A percentile compares a stretch with the other conserved stretches of the same genome.
phyloP scores from a whole-genome alignment of 805 yeast species.

The Kodamaea laetipori region DNA sequence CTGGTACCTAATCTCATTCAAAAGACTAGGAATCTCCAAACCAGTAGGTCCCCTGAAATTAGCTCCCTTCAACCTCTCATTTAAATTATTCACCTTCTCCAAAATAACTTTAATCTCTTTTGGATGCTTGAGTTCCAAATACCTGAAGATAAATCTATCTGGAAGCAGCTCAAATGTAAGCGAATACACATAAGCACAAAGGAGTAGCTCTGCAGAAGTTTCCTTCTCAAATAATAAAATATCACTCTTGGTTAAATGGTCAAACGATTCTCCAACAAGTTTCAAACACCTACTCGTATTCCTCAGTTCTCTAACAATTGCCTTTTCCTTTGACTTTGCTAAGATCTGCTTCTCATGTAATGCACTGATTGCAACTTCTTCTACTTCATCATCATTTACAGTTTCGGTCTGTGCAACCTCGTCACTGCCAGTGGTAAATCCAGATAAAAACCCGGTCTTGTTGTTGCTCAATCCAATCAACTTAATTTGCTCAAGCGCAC shows the following conservation, averaged over 20 bases:
- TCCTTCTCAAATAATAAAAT: constrained; percentile 13
- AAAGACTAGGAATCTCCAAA: constrained; percentile 35
- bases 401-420: constrained; percentile 33
- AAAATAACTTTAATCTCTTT: constrained; percentile 23
- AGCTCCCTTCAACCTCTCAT: constrained; percentile 13
- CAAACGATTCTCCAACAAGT: constrained; percentile 25
- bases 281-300: constrained; percentile 36
- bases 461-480: constrained; percentile 32
- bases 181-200: constrained; percentile 41
- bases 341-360: constrained; percentile 41
- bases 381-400: constrained; percentile 24
- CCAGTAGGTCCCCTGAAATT: constrained; percentile 27
- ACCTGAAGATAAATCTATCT: constrained; percentile 41
- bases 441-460: constrained; percentile 33
- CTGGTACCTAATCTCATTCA: constrained; percentile 33
- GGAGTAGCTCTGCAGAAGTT: constrained; percentile 37
- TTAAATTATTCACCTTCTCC: constrained; percentile 13
- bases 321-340: constrained; percentile 34
- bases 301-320: constrained; percentile 32
- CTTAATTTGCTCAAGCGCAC: constrained; percentile 37
- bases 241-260: constrained; percentile 16
- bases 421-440: constrained; percentile 20
- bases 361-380: constrained; percentile 35
- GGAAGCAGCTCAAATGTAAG: constrained; percentile 38
- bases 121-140: constrained; percentile 33